A percentile compares a stretch with the other conserved stretches of the same genome.
Evolutionary conservation across 2,329 filamentous ascomycete genomes (phyloP).

Genomic region (Fusarium metavorans): DNA sequence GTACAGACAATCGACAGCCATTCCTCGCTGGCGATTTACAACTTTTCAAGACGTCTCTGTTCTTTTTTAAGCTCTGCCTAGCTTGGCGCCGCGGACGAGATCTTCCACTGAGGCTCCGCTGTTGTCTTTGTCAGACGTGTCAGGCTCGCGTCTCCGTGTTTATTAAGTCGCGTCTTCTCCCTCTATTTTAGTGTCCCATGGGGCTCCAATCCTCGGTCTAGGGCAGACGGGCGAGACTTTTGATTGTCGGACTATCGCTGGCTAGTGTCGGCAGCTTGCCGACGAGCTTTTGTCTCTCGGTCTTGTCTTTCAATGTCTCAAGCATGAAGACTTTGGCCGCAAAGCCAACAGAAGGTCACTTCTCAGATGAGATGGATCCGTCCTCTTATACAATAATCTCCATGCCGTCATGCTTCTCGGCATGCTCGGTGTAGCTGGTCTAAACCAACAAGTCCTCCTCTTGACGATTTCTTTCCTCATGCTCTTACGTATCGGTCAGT

Average conservation of each 20-base stretch:
- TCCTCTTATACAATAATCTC: neutral
- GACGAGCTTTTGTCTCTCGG: neutral
- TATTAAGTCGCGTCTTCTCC: slow-evolving; percentile 21
- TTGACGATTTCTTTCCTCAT: slow-evolving; percentile 14
- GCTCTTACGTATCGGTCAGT: slow-evolving; percentile 1
- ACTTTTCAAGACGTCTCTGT: slow-evolving; percentile 14
- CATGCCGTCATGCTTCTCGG: slow-evolving; percentile 7
- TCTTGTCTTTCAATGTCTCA: neutral
- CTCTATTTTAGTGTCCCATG: slow-evolving; percentile 12
- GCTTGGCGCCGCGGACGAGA: neutral
- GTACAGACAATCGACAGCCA: slow-evolving; percentile 22
- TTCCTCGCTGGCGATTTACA: slow-evolving; percentile 15
- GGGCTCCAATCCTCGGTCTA: slow-evolving; percentile 19
- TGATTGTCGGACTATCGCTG: neutral
- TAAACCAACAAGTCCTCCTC: neutral
- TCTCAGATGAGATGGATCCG: neutral
- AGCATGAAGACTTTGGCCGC: neutral
- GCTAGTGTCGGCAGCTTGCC: neutral
- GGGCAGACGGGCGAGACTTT: neutral
- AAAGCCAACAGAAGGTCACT: neutral
- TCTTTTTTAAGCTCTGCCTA: slow-evolving; percentile 15
- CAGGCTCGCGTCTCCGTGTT: slow-evolving; percentile 19
- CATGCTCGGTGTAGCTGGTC: slow-evolving; percentile 11
- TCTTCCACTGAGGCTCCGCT: neutral
- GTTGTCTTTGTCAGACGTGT: slow-evolving; percentile 19